Conservation (phyloP, 345 rosid genomes). For the Gossypium australe region DNA sequence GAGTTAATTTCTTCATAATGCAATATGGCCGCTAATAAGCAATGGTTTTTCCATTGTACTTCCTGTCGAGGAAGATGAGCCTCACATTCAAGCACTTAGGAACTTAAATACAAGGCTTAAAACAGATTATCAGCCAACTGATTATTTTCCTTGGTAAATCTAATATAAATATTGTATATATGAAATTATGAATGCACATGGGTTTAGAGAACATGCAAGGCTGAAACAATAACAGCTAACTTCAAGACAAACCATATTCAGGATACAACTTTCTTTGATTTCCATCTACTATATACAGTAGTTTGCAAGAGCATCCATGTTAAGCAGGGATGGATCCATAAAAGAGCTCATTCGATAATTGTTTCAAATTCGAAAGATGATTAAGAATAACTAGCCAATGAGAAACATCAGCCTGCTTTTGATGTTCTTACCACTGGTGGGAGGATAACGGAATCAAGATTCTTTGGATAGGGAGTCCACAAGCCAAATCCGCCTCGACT, state of each 20-base stretch:
- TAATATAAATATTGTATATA: background rate
- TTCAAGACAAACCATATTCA: background rate
- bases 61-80: constrained; percentile 51
- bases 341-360: background rate
- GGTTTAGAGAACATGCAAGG: background rate
- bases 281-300: background rate
- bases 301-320: background rate
- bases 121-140: constrained; percentile 29
- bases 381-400: background rate
- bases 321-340: background rate
- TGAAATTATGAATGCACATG: background rate
- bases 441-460: constrained; percentile 61
- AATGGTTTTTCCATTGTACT: constrained; percentile 36
- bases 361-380: background rate
- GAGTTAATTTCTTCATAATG: too few species aligned
- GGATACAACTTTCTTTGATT: background rate
- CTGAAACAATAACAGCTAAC: background rate
- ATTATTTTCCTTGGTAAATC: constrained; percentile 26
- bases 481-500: constrained; percentile 85
- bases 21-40: too few species aligned
- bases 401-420: constrained; percentile 69
- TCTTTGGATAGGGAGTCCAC: constrained; percentile 90
- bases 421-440: constrained; percentile 71
- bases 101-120: constrained; percentile 37
- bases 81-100: constrained; percentile 39